These are phyloP conservation scores for Pythium myriotylum DNA, from an alignment of 352 stramenopile species.

Conservation along the genomic window DNA sequence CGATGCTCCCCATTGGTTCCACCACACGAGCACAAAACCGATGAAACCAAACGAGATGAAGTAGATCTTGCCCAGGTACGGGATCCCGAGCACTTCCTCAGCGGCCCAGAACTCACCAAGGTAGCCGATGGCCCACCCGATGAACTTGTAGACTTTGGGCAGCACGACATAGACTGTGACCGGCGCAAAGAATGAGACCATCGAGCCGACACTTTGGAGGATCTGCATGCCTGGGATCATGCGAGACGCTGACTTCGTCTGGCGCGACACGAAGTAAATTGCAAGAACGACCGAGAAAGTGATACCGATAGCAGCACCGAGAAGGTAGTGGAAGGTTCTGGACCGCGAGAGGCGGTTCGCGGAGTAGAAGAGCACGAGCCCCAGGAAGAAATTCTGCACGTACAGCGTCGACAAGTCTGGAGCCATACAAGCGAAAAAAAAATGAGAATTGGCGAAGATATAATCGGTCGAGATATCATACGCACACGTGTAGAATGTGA, in stretches of 20 bases:
- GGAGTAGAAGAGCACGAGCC: constrained; percentile 70
- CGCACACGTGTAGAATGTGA: constrained; percentile 76
- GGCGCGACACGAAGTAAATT: constrained; percentile 79
- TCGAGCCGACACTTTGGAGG: constrained; percentile 64
- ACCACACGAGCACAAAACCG: constrained; percentile 78
- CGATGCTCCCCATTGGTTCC: constrained; percentile 82
- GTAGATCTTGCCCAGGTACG: constrained; percentile 87
- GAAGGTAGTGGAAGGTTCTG: constrained; percentile 77
- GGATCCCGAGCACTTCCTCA: constrained; percentile 73
- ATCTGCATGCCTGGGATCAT: constrained; percentile 74
- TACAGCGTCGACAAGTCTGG: constrained; percentile 72
- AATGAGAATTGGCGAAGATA: not conserved
- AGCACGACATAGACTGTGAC: constrained; percentile 81
- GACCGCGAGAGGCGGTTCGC: constrained; percentile 66
- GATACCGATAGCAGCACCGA: constrained; percentile 68
- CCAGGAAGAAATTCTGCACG: constrained; percentile 75
- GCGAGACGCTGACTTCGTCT: constrained; percentile 67
- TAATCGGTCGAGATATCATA: constrained; percentile 4
- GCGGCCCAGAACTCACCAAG: constrained; percentile 66
- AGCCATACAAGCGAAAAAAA: constrained; percentile 12
- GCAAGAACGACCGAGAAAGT: constrained; percentile 78
- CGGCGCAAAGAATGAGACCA: constrained; percentile 72
- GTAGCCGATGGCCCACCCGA: constrained; percentile 63
- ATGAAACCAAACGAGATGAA: constrained; percentile 79
- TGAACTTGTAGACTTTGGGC: constrained; percentile 67